Base-by-base conservation (phyloP, 2,329 filamentous ascomycete genomes). In the Celoporthe dispersa region DNA sequence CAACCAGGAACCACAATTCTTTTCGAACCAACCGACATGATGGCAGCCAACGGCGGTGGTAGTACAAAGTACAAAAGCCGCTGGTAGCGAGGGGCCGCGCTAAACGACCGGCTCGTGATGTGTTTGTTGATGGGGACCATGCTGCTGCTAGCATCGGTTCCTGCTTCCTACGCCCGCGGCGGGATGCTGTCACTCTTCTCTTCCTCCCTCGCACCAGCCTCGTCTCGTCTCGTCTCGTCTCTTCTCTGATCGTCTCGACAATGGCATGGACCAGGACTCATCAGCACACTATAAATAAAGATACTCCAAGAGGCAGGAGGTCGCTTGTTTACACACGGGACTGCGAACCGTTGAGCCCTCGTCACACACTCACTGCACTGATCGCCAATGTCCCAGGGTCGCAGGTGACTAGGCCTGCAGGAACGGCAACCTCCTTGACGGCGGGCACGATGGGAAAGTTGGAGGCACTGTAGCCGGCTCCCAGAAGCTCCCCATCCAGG, bases 371-470 rank as follows among this genome's bases (percentile, higher is more conserved):
- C n/a, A 39, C 61, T 67, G 70, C 64, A 67, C 51, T 39, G 67
- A 44, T 69, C 62, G 63, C 60, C 68, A 61, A 69, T 33, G 61
- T 66, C 44, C n/a, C 67, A 37, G 64, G 41, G 48, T 37, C 22
- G n/a, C n/a, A 37, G 44, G 16, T 48, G 9, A 39, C 44, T 28
- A 25, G 60, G 60, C 64, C 68, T 67, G 68, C 64, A 70, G 68
- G 68, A 70, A 70, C 65, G 57, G 6, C 22, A 51, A 51, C 33
- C 31, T 66, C 67, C 65, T 70, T 70, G 64, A 67, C 70, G 67
- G 64, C 68, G 64, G 22, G 28, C 67, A 37, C 39, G 66, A 63
- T 8, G 25, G 69, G 8, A 37, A 41, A 31, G 22, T 51, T 51
- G 33, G 62, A 64, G 37, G 60, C 31, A 68, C 16, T 28, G 31